Percentiles rank a stretch among this genome's conserved stretches.
Conservation (phyloP, 2,329 filamentous ascomycete species). For the Calonectria ilicicola region DNA sequence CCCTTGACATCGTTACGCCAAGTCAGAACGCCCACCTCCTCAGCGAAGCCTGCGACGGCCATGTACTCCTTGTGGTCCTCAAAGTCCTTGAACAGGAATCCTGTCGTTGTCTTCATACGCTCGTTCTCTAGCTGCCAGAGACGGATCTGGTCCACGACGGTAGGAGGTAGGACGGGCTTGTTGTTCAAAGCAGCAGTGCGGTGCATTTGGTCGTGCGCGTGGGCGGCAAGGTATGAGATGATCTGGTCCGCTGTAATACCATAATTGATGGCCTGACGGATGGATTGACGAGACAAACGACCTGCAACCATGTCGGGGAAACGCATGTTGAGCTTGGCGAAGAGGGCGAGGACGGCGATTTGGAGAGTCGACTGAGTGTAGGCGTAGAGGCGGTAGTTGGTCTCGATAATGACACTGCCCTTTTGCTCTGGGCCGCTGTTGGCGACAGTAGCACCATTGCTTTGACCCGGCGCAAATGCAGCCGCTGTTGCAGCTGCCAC, state of each 20-base stretch:
- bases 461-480: conserved; percentile 51
- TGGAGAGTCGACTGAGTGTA: conserved; percentile 95
- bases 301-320: conserved; percentile 96
- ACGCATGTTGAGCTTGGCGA: conserved; percentile 87
- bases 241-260: conserved; percentile 97
- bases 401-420: conserved; percentile 96
- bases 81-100: conserved; percentile 93
- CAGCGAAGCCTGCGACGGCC: conserved; percentile 80
- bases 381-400: conserved; percentile 96
- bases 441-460: conserved; percentile 43
- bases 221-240: conserved; percentile 89
- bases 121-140: conserved; percentile 99
- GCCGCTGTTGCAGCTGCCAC: conserved; percentile 75
- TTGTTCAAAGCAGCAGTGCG: conserved; percentile 69
- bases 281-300: conserved; percentile 88
- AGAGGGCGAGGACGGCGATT: conserved; percentile 93
- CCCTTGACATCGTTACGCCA: conserved; percentile 86
- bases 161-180: conserved; percentile 86
- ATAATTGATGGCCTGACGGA: conserved; percentile 86
- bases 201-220: conserved; percentile 95
- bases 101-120: conserved; percentile 85
- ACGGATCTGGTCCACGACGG: conserved; percentile 96
- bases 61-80: conserved; percentile 77
- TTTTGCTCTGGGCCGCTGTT: conserved; percentile 60
- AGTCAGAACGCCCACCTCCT: conserved; percentile 88